Base-by-base conservation (phyloP, 2,329 filamentous ascomycete genomes). In the Chalara sp. region DNA sequence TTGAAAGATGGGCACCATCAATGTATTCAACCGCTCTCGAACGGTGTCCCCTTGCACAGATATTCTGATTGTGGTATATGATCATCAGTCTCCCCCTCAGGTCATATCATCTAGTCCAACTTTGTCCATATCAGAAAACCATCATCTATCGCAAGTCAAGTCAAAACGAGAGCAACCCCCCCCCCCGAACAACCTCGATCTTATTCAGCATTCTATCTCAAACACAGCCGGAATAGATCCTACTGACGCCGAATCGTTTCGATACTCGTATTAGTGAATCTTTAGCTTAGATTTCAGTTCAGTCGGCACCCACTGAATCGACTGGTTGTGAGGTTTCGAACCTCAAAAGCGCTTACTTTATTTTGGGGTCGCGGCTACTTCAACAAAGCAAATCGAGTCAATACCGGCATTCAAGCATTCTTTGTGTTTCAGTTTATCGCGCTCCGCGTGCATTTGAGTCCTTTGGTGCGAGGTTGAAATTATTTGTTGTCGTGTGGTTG, bases 1-100 rank as follows among this genome's bases (percentile, higher is more conserved):
- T 55, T 21, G 47, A 56, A 56, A 58, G 56, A 63, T 61, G 62
- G 60, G 50, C 55, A 60, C 54, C 57, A 52, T 56, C 54, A 58
- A 57, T 49, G 30, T 47, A 49, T 47, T 49, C 42, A 46, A 53
- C 40, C 41, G 49, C 53, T 56, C 47, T 21, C 21, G 21, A 21
- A 21, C 21, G 54, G 55, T 59, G 53, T 59, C 59, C 59, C 59
- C 54, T 61, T 61, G 59, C 21, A 21, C 21, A 21, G 21, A 21
- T 21, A 21, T 21, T 21, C 21, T 21, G 21, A 3, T 21, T 21
- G 21, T 21, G 21, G 21, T 21, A 21, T 21, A 21, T 21, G 21
- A 21, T 21, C 21, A 21, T 21, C 21, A 21, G 21, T 21, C 21
- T 21, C 3, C 21, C 21, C 21, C 21, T 21, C 21, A 21, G 21